Base-by-base conservation (phyloP, 208 protist species). In the Balamuthia mandrillaris region DNA sequence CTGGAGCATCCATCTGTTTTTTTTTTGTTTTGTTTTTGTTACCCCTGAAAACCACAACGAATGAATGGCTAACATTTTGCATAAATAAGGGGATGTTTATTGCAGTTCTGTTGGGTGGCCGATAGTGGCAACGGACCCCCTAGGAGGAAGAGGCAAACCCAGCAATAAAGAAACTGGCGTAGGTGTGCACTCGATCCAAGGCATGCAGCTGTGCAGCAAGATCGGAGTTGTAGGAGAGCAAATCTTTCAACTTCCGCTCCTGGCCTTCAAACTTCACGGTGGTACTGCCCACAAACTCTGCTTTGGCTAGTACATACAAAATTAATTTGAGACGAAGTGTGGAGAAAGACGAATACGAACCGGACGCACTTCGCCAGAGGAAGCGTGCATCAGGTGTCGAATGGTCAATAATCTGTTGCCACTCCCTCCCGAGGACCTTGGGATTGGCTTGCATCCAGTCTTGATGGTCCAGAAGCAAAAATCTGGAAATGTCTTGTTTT, bases 321-420 rank as follows among this genome's bases (percentile, higher is more conserved):
- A n/a, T n/a, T n/a, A n/a, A n/a, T n/a, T n/a, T n/a, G n/a, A n/a
- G n/a, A n/a, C n/a, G n/a, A n/a, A n/a, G n/a, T n/a, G n/a, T n/a
- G n/a, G n/a, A n/a, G n/a, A n/a, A n/a, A n/a, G n/a, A n/a, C n/a
- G n/a, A n/a, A n/a, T n/a, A n/a, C n/a, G n/a, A n/a, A n/a, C n/a
- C n/a, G n/a, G n/a, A n/a, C n/a, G n/a, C 79, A n/a, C 63, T 77
- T 63, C 79, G 52, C 79, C 79, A 85, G 45, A 85, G 51, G 79
- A 77, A 85, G 14, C 79, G 70, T 7, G 58, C 44, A 44, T 85
- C 41, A 37, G 51, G 45, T 16, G 79, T 77, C 16, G 63, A 37
- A 42, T 72, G 60, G 35, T 41, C 61, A 33, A 85, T 54, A 42
- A 85, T 85, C 47, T 72, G 58, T 5, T 31, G 21, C 79, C 79